Evolutionary conservation across 2,329 filamentous ascomycete genomes (phyloP), one percentile per base, ranked within the genome.

Genomic region (Aschersonia sp.): DNA sequence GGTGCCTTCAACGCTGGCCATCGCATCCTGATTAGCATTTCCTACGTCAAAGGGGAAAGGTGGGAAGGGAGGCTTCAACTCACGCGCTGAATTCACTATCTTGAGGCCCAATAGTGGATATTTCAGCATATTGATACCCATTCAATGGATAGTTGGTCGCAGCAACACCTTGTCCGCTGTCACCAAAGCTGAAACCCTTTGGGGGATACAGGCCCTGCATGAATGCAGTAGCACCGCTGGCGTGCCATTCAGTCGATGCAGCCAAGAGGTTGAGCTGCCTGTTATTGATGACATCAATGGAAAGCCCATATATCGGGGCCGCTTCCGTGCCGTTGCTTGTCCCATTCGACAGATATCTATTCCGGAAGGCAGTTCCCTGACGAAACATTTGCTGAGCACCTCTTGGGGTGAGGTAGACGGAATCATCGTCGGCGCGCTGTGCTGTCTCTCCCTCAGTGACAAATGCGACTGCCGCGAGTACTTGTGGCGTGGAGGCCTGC

Each of bases 171-270:
- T 49, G 40, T 5, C 47, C 47, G 35, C 61, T 58, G 8, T 50
- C 43, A 29, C 60, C 61, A 4, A 22, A 22, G 22, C 61, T 63
- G 10, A 57, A 58, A 22, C 47, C 48, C 10, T 48, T 72, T 0
- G 87, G 85, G 2, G 88, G 87, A 58, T 94, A 95, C 4, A 95
- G 70, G 5, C 83, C 87, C 60, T 95, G 88, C 55, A 92, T 66
- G 63, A 94, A 94, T 1, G 82, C 87, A 46, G 77, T 68, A 35
- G 85, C 86, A 3, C 85, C 80, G 51, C 75, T 80, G 46, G 79
- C 76, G 33, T 89, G 58, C 57, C 66, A 72, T 30, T 63, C 59
- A 46, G 72, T 66, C 5, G 62, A 57, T 37, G 58, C 67, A 22
- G 68, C 66, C 33, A 65, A 52, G 35, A 75, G 54, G 33, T 60